Conservation (phyloP, 495 filamentous ascomycete genomes). For the Penicillium tannophilum region DNA sequence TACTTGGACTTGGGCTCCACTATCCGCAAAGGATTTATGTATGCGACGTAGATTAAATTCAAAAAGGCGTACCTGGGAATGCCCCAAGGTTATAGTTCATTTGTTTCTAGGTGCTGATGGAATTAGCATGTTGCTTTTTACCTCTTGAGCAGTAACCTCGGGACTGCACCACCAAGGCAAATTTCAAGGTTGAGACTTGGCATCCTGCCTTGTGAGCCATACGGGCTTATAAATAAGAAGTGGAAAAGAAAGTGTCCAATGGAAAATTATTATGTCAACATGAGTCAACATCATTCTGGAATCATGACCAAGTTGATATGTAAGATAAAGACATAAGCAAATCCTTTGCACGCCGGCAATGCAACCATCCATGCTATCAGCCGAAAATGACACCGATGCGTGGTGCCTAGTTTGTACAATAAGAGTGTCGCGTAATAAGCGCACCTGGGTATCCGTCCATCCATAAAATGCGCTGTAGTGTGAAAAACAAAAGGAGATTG, state of each 20-base stretch:
- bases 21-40: not conserved
- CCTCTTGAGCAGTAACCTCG: too few species aligned
- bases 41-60: not conserved
- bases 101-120: too few species aligned
- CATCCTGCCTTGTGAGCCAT: not conserved
- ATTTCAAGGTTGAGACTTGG: too few species aligned
- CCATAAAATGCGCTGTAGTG: conserved; percentile 9
- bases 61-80: too few species aligned
- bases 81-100: too few species aligned
- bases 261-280: not conserved
- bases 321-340: not conserved
- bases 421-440: conserved; percentile 6
- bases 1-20: not conserved
- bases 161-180: too few species aligned
- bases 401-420: conserved; percentile 4
- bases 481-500: conserved; percentile 1
- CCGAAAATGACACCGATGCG: not conserved
- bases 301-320: not conserved
- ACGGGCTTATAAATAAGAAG: not conserved
- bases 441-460: conserved; percentile 30
- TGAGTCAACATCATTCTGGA: too few species aligned
- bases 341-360: conserved; percentile 12
- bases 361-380: conserved; percentile 5
- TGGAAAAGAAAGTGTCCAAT: not conserved
- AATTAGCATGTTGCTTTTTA: too few species aligned